phyloP scores from a whole-genome alignment of 1,284 basidiomycete species.

The Cryptococcus wingfieldii region DNA sequence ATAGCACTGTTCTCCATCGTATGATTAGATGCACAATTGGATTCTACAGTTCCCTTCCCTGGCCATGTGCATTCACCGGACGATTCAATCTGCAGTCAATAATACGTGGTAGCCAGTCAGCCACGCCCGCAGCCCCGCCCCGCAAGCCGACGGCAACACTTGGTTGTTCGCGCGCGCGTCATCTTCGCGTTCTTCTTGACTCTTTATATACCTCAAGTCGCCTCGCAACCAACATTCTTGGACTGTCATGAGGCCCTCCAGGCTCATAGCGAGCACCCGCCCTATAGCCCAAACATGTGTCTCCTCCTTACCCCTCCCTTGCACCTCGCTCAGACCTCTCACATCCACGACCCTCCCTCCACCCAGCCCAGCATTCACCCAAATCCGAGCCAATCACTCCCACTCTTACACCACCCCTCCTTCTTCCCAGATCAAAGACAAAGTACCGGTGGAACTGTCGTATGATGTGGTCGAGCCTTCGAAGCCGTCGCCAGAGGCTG shows the following conservation, averaged over 20 bases:
- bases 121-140: too few species aligned
- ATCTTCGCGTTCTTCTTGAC: background rate
- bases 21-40: too few species aligned
- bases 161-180: background rate
- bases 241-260: background rate
- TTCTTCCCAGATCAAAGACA: background rate
- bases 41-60: too few species aligned
- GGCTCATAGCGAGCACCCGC: background rate
- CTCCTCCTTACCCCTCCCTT: background rate
- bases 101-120: too few species aligned
- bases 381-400: background rate
- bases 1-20: too few species aligned
- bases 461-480: constrained; percentile 39
- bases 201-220: too few species aligned
- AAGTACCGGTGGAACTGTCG: constrained; percentile 36
- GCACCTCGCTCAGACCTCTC: background rate
- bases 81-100: too few species aligned
- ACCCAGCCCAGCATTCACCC: background rate
- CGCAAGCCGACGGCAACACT: background rate
- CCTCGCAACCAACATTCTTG: too few species aligned
- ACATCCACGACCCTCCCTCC: background rate
- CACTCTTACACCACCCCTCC: background rate
- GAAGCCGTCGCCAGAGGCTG: constrained; percentile 5
- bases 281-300: background rate
- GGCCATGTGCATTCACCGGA: too few species aligned